Percentiles rank a stretch among this genome's conserved stretches.
These are phyloP conservation scores for Beauveria pseudobassiana DNA, from an alignment of 2,329 filamentous ascomycete genomes.

Conservation along the genomic window DNA sequence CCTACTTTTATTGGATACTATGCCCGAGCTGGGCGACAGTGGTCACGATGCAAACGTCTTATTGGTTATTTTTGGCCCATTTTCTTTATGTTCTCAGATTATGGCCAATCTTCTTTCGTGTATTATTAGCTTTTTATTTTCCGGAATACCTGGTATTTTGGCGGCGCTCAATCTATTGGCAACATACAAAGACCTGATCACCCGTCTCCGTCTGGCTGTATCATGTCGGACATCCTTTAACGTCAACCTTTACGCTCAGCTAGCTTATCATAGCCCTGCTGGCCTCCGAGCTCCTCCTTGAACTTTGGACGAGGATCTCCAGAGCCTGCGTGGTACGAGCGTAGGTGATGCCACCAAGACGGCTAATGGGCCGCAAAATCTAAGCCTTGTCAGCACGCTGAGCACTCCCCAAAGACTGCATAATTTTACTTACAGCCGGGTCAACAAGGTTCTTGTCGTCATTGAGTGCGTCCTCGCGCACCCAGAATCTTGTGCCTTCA, in stretches of 20 bases:
- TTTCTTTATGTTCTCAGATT: not conserved
- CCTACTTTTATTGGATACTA: not conserved
- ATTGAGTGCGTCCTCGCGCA: conserved; percentile 78
- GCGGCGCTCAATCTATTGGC: not conserved
- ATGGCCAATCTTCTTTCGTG: no score
- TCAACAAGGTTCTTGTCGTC: conserved; percentile 68
- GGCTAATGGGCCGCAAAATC: conserved; percentile 66
- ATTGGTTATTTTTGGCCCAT: not conserved
- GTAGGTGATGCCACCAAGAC: conserved; percentile 84
- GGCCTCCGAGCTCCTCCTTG: conserved; percentile 41
- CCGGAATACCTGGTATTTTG: not conserved
- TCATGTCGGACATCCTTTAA: not conserved
- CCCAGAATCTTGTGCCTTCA: conserved; percentile 85
- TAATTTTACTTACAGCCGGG: conserved; percentile 45
- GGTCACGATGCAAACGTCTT: not conserved
- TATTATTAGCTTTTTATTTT: not conserved
- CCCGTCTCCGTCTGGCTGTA: no score
- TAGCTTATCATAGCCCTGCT: conserved; percentile 50
- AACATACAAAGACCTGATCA: not conserved
- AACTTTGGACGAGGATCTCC: conserved; percentile 61
- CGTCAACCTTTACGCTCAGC: not conserved
- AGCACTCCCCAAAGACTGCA: not conserved
- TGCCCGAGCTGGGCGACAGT: not conserved
- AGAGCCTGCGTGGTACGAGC: conserved; percentile 60
- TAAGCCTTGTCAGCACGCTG: conserved; percentile 20